Base-by-base conservation (phyloP, 306 rosid genomes). In the Begonia loranthoides region DNA sequence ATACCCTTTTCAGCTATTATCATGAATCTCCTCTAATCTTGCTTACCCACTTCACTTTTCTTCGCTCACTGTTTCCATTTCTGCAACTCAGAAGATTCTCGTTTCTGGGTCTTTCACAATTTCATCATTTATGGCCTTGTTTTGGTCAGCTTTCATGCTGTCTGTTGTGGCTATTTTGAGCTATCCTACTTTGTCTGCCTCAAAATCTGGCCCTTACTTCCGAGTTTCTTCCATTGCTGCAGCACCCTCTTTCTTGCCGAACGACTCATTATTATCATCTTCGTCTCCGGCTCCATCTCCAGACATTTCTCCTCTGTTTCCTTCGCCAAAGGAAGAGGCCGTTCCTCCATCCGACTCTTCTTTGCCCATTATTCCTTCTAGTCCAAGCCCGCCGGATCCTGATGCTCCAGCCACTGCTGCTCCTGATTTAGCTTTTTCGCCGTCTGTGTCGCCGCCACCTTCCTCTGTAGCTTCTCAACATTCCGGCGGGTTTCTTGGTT, bases 351-450 rank as follows among this genome's bases (percentile, higher is more conserved):
- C 66, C 16, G 64, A 76, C 7, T 74, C 80, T 15, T 70, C 84
- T 13, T 55, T 78, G 43, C 84, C 84, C 12, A 78, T 62, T 21
- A 78, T 78, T 28, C 80, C 84, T 10, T 70, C 84, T 6, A 78
- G 63, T 22, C 80, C 59, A 10, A 78, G 84, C 67, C 80, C 80
- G 9, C 78, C 84, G 1, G 71, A 78, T 51, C 84, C 80, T 0
- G 80, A 74, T 16, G 52, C 1, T 19, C 3, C 12, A 12, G 49
- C 33, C n/a, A 68, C 78, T 33, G 59, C 68, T 12, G 68, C 58
- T 34, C 70, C 77, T 41, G 73, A 60, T 6, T 5, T 50, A 13
- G 63, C 70, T 7, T 17, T 65, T 56, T 45, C 80, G 10, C 84
- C 80, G 14, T 54, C 74, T 33, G 76, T 51, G 60, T 56, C 75